Evolutionary conservation across 2,329 filamentous ascomycete species (phyloP).

Genomic region (Coniochaeta sp.): DNA sequence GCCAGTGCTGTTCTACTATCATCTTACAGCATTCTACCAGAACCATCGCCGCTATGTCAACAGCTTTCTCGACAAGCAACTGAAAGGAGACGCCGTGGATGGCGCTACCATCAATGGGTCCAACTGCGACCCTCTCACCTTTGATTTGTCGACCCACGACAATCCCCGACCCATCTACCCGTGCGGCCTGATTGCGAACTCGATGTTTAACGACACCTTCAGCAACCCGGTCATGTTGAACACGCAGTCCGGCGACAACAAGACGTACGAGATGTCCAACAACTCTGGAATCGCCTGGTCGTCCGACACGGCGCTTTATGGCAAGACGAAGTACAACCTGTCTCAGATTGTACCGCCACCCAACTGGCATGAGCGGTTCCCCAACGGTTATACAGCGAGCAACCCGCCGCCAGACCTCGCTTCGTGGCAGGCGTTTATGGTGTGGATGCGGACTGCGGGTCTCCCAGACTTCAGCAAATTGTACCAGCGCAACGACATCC

Average conservation of each 20-base stretch:
- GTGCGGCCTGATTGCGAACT: slow-evolving; percentile 94
- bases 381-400: slow-evolving; percentile 57
- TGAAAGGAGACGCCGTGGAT: slow-evolving; percentile 60
- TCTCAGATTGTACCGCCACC: slow-evolving; percentile 70
- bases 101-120: slow-evolving; percentile 55
- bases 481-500: slow-evolving; percentile 70
- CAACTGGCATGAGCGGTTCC: slow-evolving; percentile 72
- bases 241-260: slow-evolving; percentile 17
- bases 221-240: slow-evolving; percentile 55
- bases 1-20: slow-evolving; percentile 90
- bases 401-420: slow-evolving; percentile 65
- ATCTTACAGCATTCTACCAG: slow-evolving; percentile 96
- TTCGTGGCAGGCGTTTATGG: slow-evolving; percentile 78
- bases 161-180: slow-evolving; percentile 82
- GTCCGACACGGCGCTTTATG: slow-evolving; percentile 76
- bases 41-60: slow-evolving; percentile 96
- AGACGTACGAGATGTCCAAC: slow-evolving; percentile 68
- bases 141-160: slow-evolving; percentile 32
- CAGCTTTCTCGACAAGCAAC: slow-evolving; percentile 75
- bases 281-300: slow-evolving; percentile 75
- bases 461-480: slow-evolving; percentile 93
- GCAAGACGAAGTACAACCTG: slow-evolving; percentile 56
- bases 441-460: slow-evolving; percentile 98
- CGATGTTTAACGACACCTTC: slow-evolving; percentile 92
- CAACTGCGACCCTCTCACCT: slow-evolving; percentile 67